Evolutionary conservation across 1,284 basidiomycete genomes (phyloP).

Genomic region (Exobasidium rhododendri): DNA sequence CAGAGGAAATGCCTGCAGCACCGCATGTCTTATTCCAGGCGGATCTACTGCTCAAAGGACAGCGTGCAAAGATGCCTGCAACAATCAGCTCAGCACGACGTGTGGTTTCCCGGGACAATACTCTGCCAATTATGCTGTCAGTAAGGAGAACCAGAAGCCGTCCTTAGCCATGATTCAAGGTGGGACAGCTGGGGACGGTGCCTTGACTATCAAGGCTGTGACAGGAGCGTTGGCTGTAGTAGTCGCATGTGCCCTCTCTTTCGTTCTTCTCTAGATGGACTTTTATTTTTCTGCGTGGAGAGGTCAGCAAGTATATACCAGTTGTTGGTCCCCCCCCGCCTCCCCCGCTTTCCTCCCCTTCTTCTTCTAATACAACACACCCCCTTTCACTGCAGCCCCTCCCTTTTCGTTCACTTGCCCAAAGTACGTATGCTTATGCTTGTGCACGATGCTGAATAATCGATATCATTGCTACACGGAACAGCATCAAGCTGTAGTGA

Average conservation of each 20-base stretch:
- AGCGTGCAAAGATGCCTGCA: conserved; percentile 32
- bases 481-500: no score
- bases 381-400: no score
- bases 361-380: no score
- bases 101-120: conserved; percentile 46
- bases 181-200: conserved; percentile 25
- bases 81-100: conserved; percentile 32
- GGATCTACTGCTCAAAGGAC: conserved; percentile 26
- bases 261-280: background rate
- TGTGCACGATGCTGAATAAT: no score
- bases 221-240: background rate
- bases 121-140: conserved; percentile 44
- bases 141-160: conserved; percentile 34
- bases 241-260: background rate
- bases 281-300: no score
- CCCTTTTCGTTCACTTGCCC: no score
- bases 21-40: conserved; percentile 32
- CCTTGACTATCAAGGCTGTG: background rate
- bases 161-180: conserved; percentile 38
- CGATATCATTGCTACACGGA: no score
- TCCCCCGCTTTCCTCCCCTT: no score
- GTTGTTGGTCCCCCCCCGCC: no score
- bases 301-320: no score
- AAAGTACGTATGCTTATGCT: no score
- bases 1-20: conserved; percentile 35